phyloP scores from a whole-genome alignment of 345 rosid species.

The Atalantia buxifolia region DNA sequence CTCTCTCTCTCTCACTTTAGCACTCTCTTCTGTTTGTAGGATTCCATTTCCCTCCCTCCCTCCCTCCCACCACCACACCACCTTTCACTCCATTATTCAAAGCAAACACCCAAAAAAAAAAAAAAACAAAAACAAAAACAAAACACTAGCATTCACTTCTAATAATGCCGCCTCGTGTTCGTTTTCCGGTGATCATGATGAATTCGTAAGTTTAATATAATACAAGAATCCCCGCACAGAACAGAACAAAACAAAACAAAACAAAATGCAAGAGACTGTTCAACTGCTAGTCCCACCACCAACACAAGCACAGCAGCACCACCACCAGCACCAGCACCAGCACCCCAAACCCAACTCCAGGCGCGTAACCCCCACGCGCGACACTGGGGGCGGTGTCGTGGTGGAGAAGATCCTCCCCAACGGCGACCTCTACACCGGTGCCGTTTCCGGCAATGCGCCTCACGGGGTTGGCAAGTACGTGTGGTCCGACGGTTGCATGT shows the following conservation, averaged over 20 bases:
- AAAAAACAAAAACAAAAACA: too few relatives aligned
- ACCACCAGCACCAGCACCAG: background rate
- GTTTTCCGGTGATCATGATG: background rate
- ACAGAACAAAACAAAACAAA: too few relatives aligned
- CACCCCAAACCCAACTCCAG: constrained; percentile 9
- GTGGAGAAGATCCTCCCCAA: constrained; percentile 58
- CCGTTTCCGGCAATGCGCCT: constrained; percentile 66
- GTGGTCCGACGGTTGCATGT: constrained; percentile 98
- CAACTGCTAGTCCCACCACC: background rate
- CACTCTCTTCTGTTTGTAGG: background rate
- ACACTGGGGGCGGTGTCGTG: background rate
- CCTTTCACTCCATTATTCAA: background rate
- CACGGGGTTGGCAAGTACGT: constrained; percentile 95
- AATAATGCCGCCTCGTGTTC: background rate
- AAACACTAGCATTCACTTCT: too few relatives aligned
- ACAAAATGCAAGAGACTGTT: background rate
- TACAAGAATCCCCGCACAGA: background rate
- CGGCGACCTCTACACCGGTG: constrained; percentile 93
- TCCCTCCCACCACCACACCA: background rate
- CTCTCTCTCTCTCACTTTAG: too few relatives aligned
- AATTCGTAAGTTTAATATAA: too few relatives aligned
- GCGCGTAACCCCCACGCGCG: constrained; percentile 24
- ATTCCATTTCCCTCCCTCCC: background rate
- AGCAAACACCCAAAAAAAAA: background rate
- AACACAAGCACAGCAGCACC: background rate